A percentile compares a stretch with the other conserved stretches of the same genome.
Conservation (phyloP, 2,329 filamentous ascomycete species). For the Apiospora arundinis region DNA sequence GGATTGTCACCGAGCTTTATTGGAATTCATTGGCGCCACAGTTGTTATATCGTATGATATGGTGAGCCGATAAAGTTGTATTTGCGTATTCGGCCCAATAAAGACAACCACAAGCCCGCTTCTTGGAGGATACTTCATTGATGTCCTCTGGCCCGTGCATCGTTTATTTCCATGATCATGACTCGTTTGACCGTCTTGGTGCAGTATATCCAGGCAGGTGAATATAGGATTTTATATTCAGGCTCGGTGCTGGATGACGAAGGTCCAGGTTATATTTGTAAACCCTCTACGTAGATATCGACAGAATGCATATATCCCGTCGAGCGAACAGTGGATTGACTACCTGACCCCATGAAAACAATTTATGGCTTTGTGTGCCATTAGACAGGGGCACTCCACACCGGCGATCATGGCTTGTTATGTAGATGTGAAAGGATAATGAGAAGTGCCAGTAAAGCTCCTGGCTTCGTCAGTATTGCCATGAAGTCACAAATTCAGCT, state of each 20-base stretch:
- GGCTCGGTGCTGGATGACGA: background rate
- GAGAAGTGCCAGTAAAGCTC: background rate
- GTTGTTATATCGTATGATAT: background rate
- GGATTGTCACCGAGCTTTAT: background rate
- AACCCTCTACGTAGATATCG: background rate
- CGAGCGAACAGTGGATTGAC: background rate
- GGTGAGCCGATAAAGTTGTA: background rate
- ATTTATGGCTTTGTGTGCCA: background rate
- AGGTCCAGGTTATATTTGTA: background rate
- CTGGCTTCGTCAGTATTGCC: background rate
- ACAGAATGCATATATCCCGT: background rate
- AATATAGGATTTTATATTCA: background rate
- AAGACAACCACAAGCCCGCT: conserved; percentile 9
- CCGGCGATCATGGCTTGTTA: background rate
- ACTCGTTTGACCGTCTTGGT: background rate
- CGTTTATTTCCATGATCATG: background rate
- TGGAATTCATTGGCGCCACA: background rate
- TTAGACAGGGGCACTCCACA: background rate
- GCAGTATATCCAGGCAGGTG: background rate
- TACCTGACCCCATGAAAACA: background rate
- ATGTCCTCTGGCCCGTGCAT: conserved; percentile 7
- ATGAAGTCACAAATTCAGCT: background rate
- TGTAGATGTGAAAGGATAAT: background rate
- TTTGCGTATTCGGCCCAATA: conserved; percentile 9
- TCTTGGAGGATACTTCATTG: conserved; percentile 5